Percentiles rank a stretch among this genome's conserved stretches.
Evolutionary conservation across 805 yeast species (phyloP).

Genomic region (Cyberlindnera lachancei): DNA sequence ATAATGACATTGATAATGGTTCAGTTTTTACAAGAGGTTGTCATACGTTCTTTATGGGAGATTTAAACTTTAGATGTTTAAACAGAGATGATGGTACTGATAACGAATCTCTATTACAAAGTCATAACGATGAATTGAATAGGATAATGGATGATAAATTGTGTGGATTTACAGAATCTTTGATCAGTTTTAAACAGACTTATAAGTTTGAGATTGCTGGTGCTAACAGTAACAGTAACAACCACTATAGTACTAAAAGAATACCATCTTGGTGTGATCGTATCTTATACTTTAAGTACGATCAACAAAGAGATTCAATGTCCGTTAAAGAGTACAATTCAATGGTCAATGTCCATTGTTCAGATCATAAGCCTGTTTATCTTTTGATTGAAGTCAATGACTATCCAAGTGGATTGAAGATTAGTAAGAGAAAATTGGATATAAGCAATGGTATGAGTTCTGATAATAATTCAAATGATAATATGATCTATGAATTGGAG

Average conservation of each 20-base stretch:
- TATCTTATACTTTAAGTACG: conserved; percentile 49
- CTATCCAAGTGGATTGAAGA: no score
- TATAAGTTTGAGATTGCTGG: conserved; percentile 59
- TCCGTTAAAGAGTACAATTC: conserved; percentile 50
- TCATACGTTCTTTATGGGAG: conserved; percentile 77
- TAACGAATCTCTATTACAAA: conserved; percentile 17
- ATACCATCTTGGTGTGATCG: conserved; percentile 91
- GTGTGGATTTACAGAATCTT: conserved; percentile 59
- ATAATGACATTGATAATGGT: no score
- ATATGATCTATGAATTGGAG: no score
- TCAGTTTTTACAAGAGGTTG: conserved; percentile 40
- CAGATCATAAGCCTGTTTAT: conserved; percentile 81
- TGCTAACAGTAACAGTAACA: no score
- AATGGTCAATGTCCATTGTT: conserved; percentile 37
- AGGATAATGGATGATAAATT: conserved; percentile 28
- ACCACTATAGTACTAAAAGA: conserved; percentile 54
- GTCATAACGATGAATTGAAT: conserved; percentile 32
- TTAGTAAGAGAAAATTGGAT: no score
- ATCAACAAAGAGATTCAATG: conserved; percentile 23
- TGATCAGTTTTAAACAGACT: conserved; percentile 68
- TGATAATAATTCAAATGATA: no score
- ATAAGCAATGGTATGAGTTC: no score
- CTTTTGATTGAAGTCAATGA: conserved; percentile 28
- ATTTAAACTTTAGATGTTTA: conserved; percentile 67
- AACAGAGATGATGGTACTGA: conserved; percentile 7